These are phyloP conservation scores for Starmerella floris DNA, from an alignment of 805 yeast species.

Conservation along the genomic window DNA sequence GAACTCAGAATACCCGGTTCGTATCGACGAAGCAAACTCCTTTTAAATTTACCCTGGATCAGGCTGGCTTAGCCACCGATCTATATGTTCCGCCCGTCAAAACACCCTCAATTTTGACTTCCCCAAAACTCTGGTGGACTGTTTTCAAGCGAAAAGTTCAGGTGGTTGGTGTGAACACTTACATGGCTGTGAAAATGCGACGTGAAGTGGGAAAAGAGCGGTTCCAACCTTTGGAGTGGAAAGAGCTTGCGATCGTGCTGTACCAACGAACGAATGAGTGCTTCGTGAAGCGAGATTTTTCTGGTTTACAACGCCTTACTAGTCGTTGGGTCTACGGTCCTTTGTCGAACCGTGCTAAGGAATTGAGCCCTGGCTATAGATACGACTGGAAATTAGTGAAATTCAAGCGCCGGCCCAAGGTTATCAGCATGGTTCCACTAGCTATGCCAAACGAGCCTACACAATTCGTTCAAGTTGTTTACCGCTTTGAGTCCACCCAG, in stretches of 20 bases:
- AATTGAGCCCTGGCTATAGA: slow-evolving; percentile 44
- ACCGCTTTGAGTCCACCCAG: slow-evolving; percentile 51
- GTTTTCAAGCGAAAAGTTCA: slow-evolving; percentile 21
- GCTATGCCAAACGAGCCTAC: slow-evolving; percentile 45
- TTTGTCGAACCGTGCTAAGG: slow-evolving; percentile 37
- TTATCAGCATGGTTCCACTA: slow-evolving; percentile 55
- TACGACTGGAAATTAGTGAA: slow-evolving; percentile 68
- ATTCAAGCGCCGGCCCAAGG: slow-evolving; percentile 57
- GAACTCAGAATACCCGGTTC: background rate
- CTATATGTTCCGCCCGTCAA: slow-evolving; percentile 30
- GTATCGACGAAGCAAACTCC: slow-evolving; percentile 14
- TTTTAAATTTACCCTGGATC: slow-evolving; percentile 21
- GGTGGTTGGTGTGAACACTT: slow-evolving; percentile 21
- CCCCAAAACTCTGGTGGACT: slow-evolving; percentile 21
- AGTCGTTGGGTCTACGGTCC: slow-evolving; percentile 56
- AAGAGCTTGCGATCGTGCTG: slow-evolving; percentile 65
- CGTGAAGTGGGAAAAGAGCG: slow-evolving; percentile 20
- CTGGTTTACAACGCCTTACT: slow-evolving; percentile 33
- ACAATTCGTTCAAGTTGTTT: slow-evolving; percentile 46
- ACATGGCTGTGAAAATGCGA: slow-evolving; percentile 22
- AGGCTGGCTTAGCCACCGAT: slow-evolving; percentile 23
- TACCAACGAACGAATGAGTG: slow-evolving; percentile 70
- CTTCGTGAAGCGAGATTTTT: slow-evolving; percentile 50
- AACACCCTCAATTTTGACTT: slow-evolving; percentile 21
- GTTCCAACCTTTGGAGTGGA: slow-evolving; percentile 52